Conservation (phyloP, 768 basidiomycete species). For the Auricularia heimuer region DNA sequence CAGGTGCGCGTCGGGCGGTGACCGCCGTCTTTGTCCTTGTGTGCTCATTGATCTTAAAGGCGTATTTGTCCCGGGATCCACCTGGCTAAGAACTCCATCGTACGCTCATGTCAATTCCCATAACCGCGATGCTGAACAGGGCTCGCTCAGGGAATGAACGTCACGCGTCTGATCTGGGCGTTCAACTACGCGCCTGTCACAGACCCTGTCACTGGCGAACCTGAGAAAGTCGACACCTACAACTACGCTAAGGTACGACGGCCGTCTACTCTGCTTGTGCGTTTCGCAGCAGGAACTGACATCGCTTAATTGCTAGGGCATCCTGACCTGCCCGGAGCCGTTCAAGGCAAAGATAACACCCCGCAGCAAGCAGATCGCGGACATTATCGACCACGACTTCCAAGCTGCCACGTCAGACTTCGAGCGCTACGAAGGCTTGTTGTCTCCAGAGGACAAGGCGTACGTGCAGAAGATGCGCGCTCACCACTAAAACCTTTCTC, state of each 20-base stretch:
- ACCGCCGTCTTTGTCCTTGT: constrained; percentile 14
- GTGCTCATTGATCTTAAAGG: constrained; percentile 7
- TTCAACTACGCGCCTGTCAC: constrained; percentile 18
- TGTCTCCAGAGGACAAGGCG: not conserved
- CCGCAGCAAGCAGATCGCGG: not conserved
- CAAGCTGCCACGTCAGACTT: not conserved
- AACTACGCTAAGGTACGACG: not conserved
- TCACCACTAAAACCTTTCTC: not conserved
- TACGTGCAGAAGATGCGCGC: not conserved
- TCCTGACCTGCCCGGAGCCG: not conserved
- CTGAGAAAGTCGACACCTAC: not conserved
- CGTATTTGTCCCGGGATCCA: constrained; percentile 20
- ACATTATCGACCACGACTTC: not conserved
- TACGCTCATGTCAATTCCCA: not conserved
- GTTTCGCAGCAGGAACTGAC: not conserved
- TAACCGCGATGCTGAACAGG: not conserved
- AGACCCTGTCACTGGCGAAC: constrained; percentile 9
- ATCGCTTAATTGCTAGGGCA: not conserved
- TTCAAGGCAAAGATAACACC: not conserved
- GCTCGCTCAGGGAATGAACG: constrained; percentile 14
- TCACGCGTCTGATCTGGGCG: constrained; percentile 23
- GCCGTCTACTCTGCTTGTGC: not conserved
- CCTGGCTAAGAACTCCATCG: constrained; percentile 15
- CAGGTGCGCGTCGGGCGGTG: constrained; percentile 12
- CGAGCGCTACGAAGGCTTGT: not conserved